Evolutionary conservation across 179 eudicot species (phyloP).

Genomic region (Amaranthus tricolor): DNA sequence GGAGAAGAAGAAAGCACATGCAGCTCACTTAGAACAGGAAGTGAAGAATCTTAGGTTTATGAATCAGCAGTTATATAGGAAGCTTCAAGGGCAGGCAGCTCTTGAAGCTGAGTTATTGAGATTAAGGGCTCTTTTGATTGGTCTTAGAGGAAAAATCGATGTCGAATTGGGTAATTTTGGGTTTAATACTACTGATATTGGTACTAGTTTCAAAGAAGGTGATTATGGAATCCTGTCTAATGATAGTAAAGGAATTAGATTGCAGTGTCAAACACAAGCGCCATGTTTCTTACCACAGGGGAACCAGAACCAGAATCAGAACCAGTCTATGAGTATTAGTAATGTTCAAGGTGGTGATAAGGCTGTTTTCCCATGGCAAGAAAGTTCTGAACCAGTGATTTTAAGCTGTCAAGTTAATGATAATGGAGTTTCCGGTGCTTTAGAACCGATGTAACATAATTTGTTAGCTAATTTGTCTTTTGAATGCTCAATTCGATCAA

Average conservation of each 20-base stretch:
- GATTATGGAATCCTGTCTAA: constrained; percentile 27
- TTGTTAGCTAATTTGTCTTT: no score
- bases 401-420: constrained; percentile 29
- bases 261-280: constrained; percentile 24
- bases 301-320: neutral
- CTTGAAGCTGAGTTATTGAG: constrained; percentile 51
- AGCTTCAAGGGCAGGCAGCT: constrained; percentile 41
- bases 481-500: no score
- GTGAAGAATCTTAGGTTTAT: constrained; percentile 45
- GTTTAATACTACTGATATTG: constrained; percentile 16
- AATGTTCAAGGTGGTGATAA: constrained; percentile 18
- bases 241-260: constrained; percentile 5
- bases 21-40: constrained; percentile 60
- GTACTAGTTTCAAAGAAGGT: constrained; percentile 30
- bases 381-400: constrained; percentile 24
- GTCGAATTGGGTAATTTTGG: constrained; percentile 36
- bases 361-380: constrained; percentile 20
- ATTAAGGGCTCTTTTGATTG: constrained; percentile 42
- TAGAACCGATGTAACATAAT: neutral
- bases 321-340: neutral
- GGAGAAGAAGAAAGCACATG: constrained; percentile 68
- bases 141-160: constrained; percentile 46
- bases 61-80: constrained; percentile 47
- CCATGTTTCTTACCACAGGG: constrained; percentile 23
- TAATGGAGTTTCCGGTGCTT: constrained; percentile 13